Percentiles rank a stretch among this genome's conserved stretches.
Conservation (phyloP, 75 land plant species). For the Sequoia sempervirens region DNA sequence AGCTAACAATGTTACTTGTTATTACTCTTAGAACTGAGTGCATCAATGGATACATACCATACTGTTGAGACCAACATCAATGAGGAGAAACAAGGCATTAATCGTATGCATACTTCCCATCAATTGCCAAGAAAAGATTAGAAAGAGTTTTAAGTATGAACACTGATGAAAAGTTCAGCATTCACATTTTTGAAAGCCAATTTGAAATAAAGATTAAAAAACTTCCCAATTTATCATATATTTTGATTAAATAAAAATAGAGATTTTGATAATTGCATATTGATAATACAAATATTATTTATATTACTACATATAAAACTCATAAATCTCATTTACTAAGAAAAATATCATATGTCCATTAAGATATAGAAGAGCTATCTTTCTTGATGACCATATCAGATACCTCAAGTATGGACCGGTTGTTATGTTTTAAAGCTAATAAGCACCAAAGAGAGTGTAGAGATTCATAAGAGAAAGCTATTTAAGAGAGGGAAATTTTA, state of each 20-base stretch:
- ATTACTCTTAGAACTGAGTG: too few species aligned
- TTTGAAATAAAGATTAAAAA: not conserved
- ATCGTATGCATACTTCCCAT: conserved; percentile 68
- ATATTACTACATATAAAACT: not conserved
- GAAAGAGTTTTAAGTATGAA: not conserved
- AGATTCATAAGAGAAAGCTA: not conserved
- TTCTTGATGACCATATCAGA: not conserved
- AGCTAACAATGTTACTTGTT: too few species aligned
- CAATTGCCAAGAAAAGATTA: conserved; percentile 35
- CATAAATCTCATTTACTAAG: not conserved
- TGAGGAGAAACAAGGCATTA: conserved; percentile 54
- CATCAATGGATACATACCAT: conserved; percentile 33
- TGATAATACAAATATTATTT: too few species aligned
- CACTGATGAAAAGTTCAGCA: not conserved
- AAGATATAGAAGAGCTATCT: not conserved
- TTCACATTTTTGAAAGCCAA: not conserved
- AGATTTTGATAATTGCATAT: not conserved
- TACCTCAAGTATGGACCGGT: not conserved
- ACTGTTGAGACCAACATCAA: conserved; percentile 54
- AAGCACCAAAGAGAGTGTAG: not conserved
- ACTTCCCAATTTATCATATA: not conserved
- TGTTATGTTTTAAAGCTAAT: not conserved
- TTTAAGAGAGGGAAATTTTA: not conserved
- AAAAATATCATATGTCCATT: not conserved
- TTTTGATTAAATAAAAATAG: not conserved